These are phyloP conservation scores for Dictyostelium purpureum DNA, from an alignment of 78 protist species.

Conservation along the genomic window DNA sequence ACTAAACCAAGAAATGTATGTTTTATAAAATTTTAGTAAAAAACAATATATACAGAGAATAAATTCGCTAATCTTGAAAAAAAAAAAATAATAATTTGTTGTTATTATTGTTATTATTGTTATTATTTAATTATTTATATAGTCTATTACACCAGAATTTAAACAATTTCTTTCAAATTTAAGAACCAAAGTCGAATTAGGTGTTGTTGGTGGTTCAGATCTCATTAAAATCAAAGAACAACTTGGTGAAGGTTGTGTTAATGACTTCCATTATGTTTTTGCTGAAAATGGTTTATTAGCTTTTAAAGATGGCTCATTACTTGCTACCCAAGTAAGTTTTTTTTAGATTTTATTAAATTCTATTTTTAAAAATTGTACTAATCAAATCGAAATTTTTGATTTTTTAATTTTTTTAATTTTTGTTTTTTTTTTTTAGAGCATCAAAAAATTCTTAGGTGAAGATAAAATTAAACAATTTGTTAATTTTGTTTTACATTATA, in stretches of 20 bases:
- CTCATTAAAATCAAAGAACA: slow-evolving; percentile 95
- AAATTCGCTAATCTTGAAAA: not conserved
- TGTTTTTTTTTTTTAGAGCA: slow-evolving; percentile 4
- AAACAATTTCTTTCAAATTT: slow-evolving; percentile 55
- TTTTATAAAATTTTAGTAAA: not conserved
- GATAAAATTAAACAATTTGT: slow-evolving; percentile 86
- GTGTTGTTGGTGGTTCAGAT: slow-evolving; percentile 99
- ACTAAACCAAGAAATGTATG: slow-evolving; percentile 90
- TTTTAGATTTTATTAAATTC: not conserved
- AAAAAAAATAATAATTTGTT: not conserved
- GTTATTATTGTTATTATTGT: not conserved
- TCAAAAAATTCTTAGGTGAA: slow-evolving; percentile 91
- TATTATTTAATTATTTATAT: not conserved
- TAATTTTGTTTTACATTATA: slow-evolving; percentile 85
- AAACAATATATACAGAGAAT: not conserved
- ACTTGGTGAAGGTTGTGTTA: slow-evolving; percentile 83
- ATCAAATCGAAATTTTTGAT: not conserved
- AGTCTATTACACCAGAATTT: slow-evolving; percentile 83
- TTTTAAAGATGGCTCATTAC: slow-evolving; percentile 85
- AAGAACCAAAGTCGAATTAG: slow-evolving; percentile 85
- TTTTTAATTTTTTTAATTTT: not conserved
- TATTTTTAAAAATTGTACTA: not conserved
- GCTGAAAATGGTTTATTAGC: slow-evolving; percentile 98
- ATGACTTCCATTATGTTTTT: slow-evolving; percentile 91
- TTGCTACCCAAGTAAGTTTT: slow-evolving; percentile 67